A percentile compares a stretch with the other conserved stretches of the same genome.
phyloP scores from a whole-genome alignment of 305 asterid species.

The Fraxinus xanthoxyloides region DNA sequence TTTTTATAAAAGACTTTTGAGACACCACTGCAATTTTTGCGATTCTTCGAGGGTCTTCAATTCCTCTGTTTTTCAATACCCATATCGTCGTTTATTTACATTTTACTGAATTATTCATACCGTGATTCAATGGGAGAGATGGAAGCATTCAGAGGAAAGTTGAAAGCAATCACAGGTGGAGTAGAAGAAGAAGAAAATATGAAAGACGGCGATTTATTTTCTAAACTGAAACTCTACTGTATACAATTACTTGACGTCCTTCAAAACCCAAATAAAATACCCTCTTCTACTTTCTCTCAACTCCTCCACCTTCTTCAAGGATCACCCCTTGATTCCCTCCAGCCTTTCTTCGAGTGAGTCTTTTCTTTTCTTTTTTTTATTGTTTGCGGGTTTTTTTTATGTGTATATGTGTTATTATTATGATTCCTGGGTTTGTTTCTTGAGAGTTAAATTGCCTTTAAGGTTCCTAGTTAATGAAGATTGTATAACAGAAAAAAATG shows the following conservation, averaged over 20 bases:
- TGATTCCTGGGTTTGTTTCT: constrained; percentile 23
- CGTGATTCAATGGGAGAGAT: constrained; percentile 31
- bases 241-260: constrained; percentile 60
- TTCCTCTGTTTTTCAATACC: neutral
- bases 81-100: neutral
- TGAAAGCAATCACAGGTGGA: constrained; percentile 18
- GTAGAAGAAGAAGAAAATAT: constrained; percentile 19
- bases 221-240: constrained; percentile 58
- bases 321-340: constrained; percentile 51
- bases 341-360: constrained; percentile 72
- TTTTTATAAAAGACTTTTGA: neutral
- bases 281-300: constrained; percentile 39
- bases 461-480: constrained; percentile 8
- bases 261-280: constrained; percentile 48
- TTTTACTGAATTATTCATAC: neutral
- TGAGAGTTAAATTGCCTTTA: neutral
- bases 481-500: neutral
- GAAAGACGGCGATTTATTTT: constrained; percentile 34
- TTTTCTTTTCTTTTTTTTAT: neutral
- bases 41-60: neutral
- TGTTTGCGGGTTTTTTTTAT: neutral
- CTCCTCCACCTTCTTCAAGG: constrained; percentile 58
- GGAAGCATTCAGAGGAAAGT: constrained; percentile 13
- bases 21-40: neutral
- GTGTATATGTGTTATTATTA: neutral